Conservation (phyloP, 2,329 filamentous ascomycete genomes). For the Verticillium albo-atrum region DNA sequence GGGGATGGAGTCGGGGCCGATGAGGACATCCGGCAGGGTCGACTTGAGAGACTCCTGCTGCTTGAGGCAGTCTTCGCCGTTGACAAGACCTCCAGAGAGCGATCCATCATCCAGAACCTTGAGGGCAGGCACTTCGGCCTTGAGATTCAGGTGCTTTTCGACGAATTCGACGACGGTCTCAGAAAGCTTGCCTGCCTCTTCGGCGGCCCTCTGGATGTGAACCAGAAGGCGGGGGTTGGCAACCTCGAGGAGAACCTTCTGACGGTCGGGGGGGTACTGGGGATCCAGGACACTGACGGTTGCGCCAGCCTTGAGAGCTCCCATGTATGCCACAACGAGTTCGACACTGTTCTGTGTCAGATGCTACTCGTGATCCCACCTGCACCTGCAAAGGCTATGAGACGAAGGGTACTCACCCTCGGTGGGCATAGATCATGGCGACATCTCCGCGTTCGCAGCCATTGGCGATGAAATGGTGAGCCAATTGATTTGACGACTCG, state of each 20-base stretch:
- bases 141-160: conserved; percentile 65
- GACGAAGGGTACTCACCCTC: conserved; percentile 43
- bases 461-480: conserved; percentile 70
- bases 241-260: conserved; percentile 80
- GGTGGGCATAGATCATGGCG: conserved; percentile 87
- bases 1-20: conserved; percentile 80
- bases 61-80: background rate
- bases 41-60: conserved; percentile 29
- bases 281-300: conserved; percentile 71
- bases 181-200: conserved; percentile 45
- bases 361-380: background rate
- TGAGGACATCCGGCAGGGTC: conserved; percentile 63
- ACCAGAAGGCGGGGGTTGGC: conserved; percentile 69
- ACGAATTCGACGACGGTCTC: conserved; percentile 49
- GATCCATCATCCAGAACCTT: conserved; percentile 66
- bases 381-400: background rate
- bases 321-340: conserved; percentile 32
- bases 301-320: conserved; percentile 39
- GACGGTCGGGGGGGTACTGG: conserved; percentile 73
- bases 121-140: conserved; percentile 70
- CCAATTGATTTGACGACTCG: conserved; percentile 75
- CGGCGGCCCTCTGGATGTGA: conserved; percentile 66
- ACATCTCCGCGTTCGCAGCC: conserved; percentile 78
- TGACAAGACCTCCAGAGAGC: conserved; percentile 61
- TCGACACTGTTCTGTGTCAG: conserved; percentile 43